Evolutionary conservation across 345 rosid genomes (phyloP).

Genomic region (Eucalyptus lansdowneana): DNA sequence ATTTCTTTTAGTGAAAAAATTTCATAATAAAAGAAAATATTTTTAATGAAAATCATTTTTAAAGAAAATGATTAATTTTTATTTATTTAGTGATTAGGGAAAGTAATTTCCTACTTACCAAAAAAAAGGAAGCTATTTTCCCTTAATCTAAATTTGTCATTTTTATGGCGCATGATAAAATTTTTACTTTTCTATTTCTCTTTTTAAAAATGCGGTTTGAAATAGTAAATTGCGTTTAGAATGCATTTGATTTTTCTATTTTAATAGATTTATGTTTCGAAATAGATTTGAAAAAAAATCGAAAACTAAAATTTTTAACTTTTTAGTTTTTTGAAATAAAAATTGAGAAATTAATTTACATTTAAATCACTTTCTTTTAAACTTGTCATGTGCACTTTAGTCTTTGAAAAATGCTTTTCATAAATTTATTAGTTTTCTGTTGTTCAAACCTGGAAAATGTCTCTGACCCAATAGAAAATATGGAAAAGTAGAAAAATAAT

Average conservation of each 20-base stretch:
- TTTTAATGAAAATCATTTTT: not conserved
- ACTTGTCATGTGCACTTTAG: too few relatives aligned
- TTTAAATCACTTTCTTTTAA: too few relatives aligned
- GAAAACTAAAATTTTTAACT: too few relatives aligned
- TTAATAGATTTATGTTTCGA: too few relatives aligned
- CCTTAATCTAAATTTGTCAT: not conserved
- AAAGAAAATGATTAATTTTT: accelerated
- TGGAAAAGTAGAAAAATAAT: not conserved
- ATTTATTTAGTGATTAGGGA: accelerated
- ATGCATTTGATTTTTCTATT: too few relatives aligned
- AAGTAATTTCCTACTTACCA: not conserved
- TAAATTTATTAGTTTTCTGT: not conserved
- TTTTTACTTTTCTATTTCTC: too few relatives aligned
- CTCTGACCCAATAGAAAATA: accelerated
- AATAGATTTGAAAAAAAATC: too few relatives aligned
- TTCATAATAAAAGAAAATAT: not conserved
- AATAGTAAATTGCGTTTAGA: too few relatives aligned
- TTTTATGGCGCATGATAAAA: not conserved
- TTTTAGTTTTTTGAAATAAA: too few relatives aligned
- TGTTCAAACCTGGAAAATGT: not conserved
- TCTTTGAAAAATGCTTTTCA: too few relatives aligned
- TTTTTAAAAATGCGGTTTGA: too few relatives aligned
- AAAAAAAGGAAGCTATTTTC: accelerated
- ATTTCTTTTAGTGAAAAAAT: not conserved
- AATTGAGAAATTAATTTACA: too few relatives aligned